Conservation (phyloP, 2,329 filamentous ascomycete species). For the Amauroascus niger region DNA sequence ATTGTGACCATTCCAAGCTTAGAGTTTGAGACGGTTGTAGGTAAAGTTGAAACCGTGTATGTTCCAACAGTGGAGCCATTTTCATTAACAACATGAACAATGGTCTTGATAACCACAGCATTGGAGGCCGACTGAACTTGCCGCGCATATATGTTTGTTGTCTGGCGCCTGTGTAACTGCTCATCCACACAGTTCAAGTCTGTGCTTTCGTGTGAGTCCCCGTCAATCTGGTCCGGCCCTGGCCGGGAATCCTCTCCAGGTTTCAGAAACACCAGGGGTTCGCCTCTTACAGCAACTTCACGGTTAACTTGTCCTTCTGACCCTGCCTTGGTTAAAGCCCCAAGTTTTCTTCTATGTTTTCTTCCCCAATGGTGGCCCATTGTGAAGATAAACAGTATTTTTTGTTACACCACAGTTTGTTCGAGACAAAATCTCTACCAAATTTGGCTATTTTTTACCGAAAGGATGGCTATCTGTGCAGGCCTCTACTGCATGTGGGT, state of each 20-base stretch:
- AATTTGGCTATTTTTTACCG: not conserved
- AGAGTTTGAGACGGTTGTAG: conserved; percentile 21
- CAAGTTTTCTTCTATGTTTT: not conserved
- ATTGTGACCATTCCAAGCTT: conserved; percentile 20
- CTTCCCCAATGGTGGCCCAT: conserved; percentile 13
- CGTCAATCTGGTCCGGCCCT: not conserved
- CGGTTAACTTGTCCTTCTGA: not conserved
- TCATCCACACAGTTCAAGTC: not conserved
- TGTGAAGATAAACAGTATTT: not conserved
- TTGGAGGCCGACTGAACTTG: conserved; percentile 9
- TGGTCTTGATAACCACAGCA: conserved; percentile 19
- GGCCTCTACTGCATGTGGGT: not conserved
- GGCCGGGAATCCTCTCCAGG: not conserved
- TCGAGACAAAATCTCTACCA: not conserved
- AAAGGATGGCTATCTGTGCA: conserved; percentile 1
- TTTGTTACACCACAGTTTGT: conserved; percentile 1
- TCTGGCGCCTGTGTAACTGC: not conserved
- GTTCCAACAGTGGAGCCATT: conserved; percentile 20
- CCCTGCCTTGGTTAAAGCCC: not conserved
- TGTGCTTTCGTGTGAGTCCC: not conserved
- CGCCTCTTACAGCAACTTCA: not conserved
- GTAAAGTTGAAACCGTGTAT: conserved; percentile 21
- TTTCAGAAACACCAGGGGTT: not conserved
- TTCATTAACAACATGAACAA: conserved; percentile 20
- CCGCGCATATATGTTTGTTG: conserved; percentile 8